Evolutionary conservation across 1,139 yeast genomes (phyloP).

Genomic region (Arxiozyma slooffiae): DNA sequence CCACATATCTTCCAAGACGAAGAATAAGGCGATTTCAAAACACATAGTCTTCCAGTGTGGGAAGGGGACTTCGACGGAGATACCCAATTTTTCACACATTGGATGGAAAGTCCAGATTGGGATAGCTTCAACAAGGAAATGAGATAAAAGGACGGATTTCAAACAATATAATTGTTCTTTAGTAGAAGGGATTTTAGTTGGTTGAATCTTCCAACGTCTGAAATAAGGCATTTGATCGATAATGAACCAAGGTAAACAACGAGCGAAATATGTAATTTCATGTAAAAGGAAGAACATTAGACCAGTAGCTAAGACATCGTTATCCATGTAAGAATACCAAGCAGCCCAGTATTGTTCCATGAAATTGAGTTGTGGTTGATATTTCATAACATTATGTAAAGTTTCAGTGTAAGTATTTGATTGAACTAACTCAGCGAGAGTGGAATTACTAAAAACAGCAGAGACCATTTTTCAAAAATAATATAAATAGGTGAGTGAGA

Average conservation of each 20-base stretch:
- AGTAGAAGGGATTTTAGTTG: slow-evolving; percentile 62
- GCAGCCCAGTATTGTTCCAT: slow-evolving; percentile 68
- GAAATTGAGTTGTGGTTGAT: slow-evolving; percentile 35
- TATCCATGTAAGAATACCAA: slow-evolving; percentile 63
- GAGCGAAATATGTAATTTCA: slow-evolving; percentile 73
- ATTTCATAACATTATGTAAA: slow-evolving; percentile 29
- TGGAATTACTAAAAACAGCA: slow-evolving; percentile 28
- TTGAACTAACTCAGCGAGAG: slow-evolving; percentile 25
- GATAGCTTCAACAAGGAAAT: slow-evolving; percentile 81
- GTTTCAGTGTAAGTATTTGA: slow-evolving; percentile 30
- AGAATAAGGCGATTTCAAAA: slow-evolving; percentile 61
- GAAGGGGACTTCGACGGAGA: slow-evolving; percentile 72
- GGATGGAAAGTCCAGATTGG: slow-evolving; percentile 97
- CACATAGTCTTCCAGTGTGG: slow-evolving; percentile 52
- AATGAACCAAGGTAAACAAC: slow-evolving; percentile 77
- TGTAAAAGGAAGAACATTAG: slow-evolving; percentile 62
- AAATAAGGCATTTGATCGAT: slow-evolving; percentile 70
- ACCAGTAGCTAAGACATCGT: slow-evolving; percentile 79
- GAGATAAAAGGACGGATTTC: slow-evolving; percentile 71
- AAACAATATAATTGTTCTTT: slow-evolving; percentile 89
- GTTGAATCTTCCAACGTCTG: slow-evolving; percentile 72
- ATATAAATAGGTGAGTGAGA: too few relatives aligned
- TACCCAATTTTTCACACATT: slow-evolving; percentile 65
- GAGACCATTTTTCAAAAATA: slow-evolving; percentile 20
- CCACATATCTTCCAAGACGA: slow-evolving; percentile 86